Conservation (phyloP, 805 yeast species). For the Lachancea sp. region DNA sequence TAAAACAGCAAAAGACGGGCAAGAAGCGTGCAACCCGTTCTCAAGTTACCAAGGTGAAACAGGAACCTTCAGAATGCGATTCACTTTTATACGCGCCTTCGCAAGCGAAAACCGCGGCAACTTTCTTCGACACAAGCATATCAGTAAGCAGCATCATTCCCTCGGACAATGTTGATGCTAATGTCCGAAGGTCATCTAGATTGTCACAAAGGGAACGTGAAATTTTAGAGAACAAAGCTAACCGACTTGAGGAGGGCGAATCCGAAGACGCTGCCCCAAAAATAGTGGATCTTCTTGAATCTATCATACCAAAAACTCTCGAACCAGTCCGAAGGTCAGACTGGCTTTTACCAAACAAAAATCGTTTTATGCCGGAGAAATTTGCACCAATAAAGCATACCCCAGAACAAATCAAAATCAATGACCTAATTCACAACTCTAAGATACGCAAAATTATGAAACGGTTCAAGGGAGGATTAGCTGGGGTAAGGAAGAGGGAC, state of each 20-base stretch:
- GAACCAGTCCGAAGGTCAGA: conserved; percentile 34
- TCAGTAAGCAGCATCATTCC: conserved; percentile 14
- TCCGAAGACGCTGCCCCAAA: conserved; percentile 7
- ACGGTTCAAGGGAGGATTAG: conserved; percentile 31
- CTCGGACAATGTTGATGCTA: conserved; percentile 9
- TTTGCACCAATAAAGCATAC: conserved; percentile 29
- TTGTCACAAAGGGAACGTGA: conserved; percentile 17
- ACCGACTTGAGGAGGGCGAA: conserved; percentile 5
- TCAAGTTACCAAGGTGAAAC: conserved; percentile 1
- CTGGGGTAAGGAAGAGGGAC: conserved; percentile 27
- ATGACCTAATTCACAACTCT: conserved; percentile 23
- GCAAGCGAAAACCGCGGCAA: neutral
- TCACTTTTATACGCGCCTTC: neutral
- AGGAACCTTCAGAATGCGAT: neutral
- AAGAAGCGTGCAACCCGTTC: conserved; percentile 10
- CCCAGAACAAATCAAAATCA: conserved; percentile 27
- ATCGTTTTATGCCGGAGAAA: conserved; percentile 30
- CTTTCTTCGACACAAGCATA: conserved; percentile 5
- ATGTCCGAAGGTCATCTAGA: conserved; percentile 24
- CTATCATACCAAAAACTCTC: conserved; percentile 26
- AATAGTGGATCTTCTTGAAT: conserved; percentile 28
- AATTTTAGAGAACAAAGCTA: conserved; percentile 9
- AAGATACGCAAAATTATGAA: conserved; percentile 26
- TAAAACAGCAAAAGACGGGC: conserved; percentile 1
- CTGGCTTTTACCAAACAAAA: conserved; percentile 29